Evolutionary conservation across 306 rosid genomes (phyloP), one percentile per base, ranked within the genome.

Genomic region (Castanea sativa): DNA sequence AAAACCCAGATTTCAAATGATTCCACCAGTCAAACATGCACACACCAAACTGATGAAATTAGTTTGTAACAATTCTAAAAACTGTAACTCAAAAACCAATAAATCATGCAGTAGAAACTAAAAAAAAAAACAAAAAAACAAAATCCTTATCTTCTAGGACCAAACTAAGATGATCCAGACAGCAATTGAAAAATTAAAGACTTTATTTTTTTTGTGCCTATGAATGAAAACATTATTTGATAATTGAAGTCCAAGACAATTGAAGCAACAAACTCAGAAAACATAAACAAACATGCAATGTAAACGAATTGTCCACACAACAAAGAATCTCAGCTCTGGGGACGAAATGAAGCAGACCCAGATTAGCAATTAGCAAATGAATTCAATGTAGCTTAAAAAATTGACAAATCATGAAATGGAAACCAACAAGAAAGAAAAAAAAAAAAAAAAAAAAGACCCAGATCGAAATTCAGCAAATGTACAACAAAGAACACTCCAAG

Each of bases 401-500:
- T 32, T 27, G 71, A 56, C 64, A 79, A 60, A 15, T 19, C 65
- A 43, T 43, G 63, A 76, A 75, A 75, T 32, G 8, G 21, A 68
- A 29, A 41, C 45, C 45, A 41, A 41, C 45, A 8, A 41, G 7
- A 29, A 45, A 6, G 71, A 76, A 75, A 25, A 64, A 61, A 60
- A 25, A 30, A 6, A 74, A 76, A 75, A 25, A 57, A 61, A 60
- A 25, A 35, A 10, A 23, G n/a, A 63, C 74, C 60, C 23, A 77
- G 19, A 73, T 72, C 61, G 21, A 23, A 49, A 49, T 35, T 13
- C 55, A 55, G 23, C 49, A 51, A 56, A 18, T 21, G 6, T 33
- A 60, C 56, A 76, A 53, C 76, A 76, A 81, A 58, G 57, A 21
- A 82, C 45, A 70, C 60, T 27, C 45, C 14, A 73, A 41, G 75